Percentiles rank a stretch among this genome's conserved stretches.
These are phyloP conservation scores for Globisporangium sylvaticum DNA, from an alignment of 352 stramenopile genomes.

Conservation along the genomic window DNA sequence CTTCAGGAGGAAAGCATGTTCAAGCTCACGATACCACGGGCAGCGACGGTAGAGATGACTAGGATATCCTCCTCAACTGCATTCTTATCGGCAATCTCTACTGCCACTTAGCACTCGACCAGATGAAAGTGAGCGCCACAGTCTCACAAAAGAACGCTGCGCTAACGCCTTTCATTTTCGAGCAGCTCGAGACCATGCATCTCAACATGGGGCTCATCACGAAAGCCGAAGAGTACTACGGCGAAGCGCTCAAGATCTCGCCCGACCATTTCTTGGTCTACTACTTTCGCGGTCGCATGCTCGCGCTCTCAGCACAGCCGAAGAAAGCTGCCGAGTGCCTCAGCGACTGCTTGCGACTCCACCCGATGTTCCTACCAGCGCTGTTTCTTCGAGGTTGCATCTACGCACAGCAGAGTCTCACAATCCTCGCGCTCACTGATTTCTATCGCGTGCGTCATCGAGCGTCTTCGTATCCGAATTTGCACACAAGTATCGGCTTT, in stretches of 20 bases:
- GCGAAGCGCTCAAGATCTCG: constrained; percentile 25
- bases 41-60: constrained; percentile 6
- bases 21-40: background rate
- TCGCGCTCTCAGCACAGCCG: constrained; percentile 31
- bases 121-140: constrained; percentile 29
- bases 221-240: constrained; percentile 28
- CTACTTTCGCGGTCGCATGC: constrained; percentile 43
- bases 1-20: background rate
- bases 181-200: constrained; percentile 25
- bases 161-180: constrained; percentile 21
- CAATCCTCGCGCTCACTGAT: constrained; percentile 46
- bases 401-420: constrained; percentile 45
- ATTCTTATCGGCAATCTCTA: constrained; percentile 56
- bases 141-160: constrained; percentile 22
- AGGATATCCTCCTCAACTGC: constrained; percentile 33
- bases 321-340: constrained; percentile 28
- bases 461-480: constrained; percentile 33
- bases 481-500: constrained; percentile 51
- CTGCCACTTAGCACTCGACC: constrained; percentile 45
- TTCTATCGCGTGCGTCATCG: constrained; percentile 50
- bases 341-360: constrained; percentile 26
- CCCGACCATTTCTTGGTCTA: constrained; percentile 39
- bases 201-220: constrained; percentile 30
- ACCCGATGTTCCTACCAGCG: constrained; percentile 43
- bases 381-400: constrained; percentile 52